These are phyloP conservation scores for Cardamine chenopodiifolia DNA, from an alignment of 345 rosid species.

Conservation along the genomic window DNA sequence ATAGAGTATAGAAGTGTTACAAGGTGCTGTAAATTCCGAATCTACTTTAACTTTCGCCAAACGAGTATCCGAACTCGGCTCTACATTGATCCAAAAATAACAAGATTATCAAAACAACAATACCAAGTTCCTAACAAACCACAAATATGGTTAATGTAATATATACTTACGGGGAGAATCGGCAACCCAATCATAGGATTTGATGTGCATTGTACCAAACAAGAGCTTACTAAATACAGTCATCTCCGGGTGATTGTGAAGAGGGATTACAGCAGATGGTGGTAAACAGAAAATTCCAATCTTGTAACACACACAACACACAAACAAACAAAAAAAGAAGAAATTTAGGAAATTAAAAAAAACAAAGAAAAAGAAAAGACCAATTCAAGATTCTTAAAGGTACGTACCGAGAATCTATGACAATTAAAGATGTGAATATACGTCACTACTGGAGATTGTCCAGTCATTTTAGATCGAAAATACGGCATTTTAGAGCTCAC, in stretches of 20 bases:
- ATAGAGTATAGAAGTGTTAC: constrained; percentile 78
- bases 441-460: constrained; percentile 52
- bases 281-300: constrained; percentile 96
- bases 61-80: constrained; percentile 49
- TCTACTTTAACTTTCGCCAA: constrained; percentile 79
- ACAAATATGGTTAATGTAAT: background rate
- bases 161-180: constrained; percentile 47
- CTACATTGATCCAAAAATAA: constrained; percentile 43
- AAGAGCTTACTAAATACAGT: constrained; percentile 96
- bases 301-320: constrained; percentile 46
- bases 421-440: constrained; percentile 68
- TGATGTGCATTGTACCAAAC: constrained; percentile 93
- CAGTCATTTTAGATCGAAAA: constrained; percentile 32
- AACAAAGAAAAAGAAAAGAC: background rate
- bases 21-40: constrained; percentile 71
- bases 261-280: constrained; percentile 83
- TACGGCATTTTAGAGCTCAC: constrained; percentile 55
- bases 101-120: constrained; percentile 2
- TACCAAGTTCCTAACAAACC: background rate
- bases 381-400: background rate
- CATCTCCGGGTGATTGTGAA: constrained; percentile 99
- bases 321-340: background rate
- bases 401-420: constrained; percentile 67
- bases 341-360: too few species aligned
- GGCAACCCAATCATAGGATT: constrained; percentile 85